Conservation (phyloP, 441 rosid genomes). For the Jatropha multifida region DNA sequence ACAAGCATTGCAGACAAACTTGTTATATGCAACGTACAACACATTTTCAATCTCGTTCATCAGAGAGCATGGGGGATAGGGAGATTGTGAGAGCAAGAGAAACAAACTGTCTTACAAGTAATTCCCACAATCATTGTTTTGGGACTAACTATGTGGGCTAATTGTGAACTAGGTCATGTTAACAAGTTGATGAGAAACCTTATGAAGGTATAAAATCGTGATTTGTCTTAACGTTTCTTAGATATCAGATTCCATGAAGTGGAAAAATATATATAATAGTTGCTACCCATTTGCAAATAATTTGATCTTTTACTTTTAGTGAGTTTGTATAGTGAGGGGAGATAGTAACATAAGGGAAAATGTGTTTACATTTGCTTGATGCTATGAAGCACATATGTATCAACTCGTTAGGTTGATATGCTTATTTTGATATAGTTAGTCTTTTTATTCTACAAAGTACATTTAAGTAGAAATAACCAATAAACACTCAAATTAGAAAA, state of each 20-base stretch:
- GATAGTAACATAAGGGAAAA: not conserved
- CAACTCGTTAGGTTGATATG: not conserved
- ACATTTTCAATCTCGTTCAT: not conserved
- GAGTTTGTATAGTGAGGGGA: not conserved
- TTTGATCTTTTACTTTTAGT: not conserved
- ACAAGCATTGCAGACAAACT: not conserved
- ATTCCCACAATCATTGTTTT: not conserved
- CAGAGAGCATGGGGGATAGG: not conserved
- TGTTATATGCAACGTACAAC: not conserved
- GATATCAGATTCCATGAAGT: not conserved
- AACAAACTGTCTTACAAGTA: constrained; percentile 2
- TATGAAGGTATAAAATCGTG: constrained; percentile 4
- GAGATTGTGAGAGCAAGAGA: not conserved
- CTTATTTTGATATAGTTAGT: not conserved
- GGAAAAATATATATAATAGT: not conserved
- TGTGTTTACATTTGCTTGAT: not conserved
- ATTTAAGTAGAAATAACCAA: no score
- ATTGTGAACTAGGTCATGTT: not conserved
- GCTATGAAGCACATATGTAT: not conserved
- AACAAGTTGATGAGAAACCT: constrained; percentile 10
- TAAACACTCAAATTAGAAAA: no score
- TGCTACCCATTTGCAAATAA: not conserved
- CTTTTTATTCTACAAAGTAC: not conserved
- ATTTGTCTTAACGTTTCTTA: not conserved
- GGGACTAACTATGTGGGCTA: not conserved